Percentiles rank a stretch among this genome's conserved stretches.
phyloP scores from a whole-genome alignment of 2,329 filamentous ascomycete species.

The Diaporthe ampelina region DNA sequence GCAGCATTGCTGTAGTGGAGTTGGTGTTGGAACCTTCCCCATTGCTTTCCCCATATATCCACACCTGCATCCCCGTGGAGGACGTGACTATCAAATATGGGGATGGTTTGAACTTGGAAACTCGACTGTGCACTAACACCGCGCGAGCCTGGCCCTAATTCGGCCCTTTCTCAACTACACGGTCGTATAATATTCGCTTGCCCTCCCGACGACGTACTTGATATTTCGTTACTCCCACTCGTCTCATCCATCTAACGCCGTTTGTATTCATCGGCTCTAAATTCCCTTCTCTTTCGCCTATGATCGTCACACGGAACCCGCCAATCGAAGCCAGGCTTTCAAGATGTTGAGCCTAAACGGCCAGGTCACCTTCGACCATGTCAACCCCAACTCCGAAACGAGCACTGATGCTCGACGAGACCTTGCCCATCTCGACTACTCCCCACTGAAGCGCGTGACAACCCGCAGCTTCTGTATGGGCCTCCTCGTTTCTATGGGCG shows the following conservation, averaged over 20 bases:
- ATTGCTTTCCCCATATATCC: constrained; percentile 26
- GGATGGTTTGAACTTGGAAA: not conserved
- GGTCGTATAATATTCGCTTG: not conserved
- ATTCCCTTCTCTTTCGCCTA: not conserved
- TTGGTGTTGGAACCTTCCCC: constrained; percentile 5
- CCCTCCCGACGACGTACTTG: not conserved
- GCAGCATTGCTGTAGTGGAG: constrained; percentile 8
- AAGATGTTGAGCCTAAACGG: constrained; percentile 36
- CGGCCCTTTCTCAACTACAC: constrained; percentile 1
- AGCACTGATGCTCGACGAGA: constrained; percentile 50
- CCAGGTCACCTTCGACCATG: constrained; percentile 57
- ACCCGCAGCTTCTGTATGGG: constrained; percentile 55
- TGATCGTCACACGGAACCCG: not conserved
- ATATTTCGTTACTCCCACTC: not conserved
- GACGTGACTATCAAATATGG: constrained; percentile 20
- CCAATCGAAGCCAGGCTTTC: not conserved
- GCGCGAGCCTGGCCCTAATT: not conserved
- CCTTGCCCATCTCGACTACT: constrained; percentile 59
- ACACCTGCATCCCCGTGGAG: constrained; percentile 29
- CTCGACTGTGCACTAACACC: not conserved
- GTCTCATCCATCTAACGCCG: not conserved
- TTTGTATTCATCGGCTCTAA: too few species aligned
- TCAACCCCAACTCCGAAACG: constrained; percentile 57
- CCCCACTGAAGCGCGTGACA: constrained; percentile 57
- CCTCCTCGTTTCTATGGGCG: constrained; percentile 60